These are phyloP conservation scores for Pezicula rhizophila DNA, from an alignment of 2,329 filamentous ascomycete species.

Conservation along the genomic window DNA sequence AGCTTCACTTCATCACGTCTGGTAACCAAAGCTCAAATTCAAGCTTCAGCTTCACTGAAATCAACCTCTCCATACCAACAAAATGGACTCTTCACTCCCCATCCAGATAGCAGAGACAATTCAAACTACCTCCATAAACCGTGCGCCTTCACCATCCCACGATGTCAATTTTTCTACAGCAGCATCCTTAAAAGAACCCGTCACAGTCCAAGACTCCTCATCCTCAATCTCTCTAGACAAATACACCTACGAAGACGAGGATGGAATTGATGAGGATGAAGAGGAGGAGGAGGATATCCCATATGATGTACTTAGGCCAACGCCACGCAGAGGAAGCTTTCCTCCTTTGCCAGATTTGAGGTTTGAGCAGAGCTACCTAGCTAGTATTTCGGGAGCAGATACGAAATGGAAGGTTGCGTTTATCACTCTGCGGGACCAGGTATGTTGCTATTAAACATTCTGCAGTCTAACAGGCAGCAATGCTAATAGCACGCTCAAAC, in stretches of 20 bases:
- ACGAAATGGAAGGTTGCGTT: conserved; percentile 73
- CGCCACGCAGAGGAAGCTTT: conserved; percentile 46
- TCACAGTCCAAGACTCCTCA: conserved; percentile 32
- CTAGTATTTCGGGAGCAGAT: conserved; percentile 75
- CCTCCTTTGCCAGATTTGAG: conserved; percentile 78
- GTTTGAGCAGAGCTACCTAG: conserved; percentile 97
- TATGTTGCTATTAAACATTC: conserved; percentile 32
- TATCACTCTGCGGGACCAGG: conserved; percentile 87
- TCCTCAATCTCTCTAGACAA: conserved; percentile 24
- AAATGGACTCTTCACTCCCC: conserved; percentile 34
- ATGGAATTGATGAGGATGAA: conserved; percentile 34
- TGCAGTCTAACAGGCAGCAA: not conserved
- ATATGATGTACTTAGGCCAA: conserved; percentile 53
- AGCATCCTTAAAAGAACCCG: conserved; percentile 59
- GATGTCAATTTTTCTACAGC: conserved; percentile 78
- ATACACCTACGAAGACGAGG: conserved; percentile 32
- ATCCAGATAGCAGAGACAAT: conserved; percentile 71
- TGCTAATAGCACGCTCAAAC: not conserved
- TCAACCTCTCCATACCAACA: conserved; percentile 2
- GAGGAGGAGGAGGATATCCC: conserved; percentile 63
- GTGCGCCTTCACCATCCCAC: conserved; percentile 61
- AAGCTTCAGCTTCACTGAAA: too few species aligned
- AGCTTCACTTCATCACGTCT: not conserved
- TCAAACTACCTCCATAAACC: conserved; percentile 74
- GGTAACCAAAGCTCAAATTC: not conserved